A percentile compares a stretch with the other conserved stretches of the same genome.
Evolutionary conservation across 345 rosid species (phyloP).

Genomic region (Pugionium dolabratum): DNA sequence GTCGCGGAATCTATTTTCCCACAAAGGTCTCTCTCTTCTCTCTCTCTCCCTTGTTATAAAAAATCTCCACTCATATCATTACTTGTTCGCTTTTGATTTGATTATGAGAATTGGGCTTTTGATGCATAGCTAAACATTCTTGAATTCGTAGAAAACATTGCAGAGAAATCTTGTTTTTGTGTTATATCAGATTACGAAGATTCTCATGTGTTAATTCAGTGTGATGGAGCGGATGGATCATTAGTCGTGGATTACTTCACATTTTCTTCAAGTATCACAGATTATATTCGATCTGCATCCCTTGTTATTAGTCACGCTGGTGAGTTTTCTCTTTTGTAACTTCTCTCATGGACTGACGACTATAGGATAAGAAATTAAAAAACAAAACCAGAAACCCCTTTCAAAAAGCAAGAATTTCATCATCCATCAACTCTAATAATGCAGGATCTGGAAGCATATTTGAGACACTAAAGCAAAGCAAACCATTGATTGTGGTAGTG

Average conservation of each 20-base stretch:
- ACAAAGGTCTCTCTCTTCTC: slow-evolving; percentile 47
- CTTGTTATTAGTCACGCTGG: slow-evolving; percentile 95
- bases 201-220: slow-evolving; percentile 36
- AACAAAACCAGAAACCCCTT: background rate
- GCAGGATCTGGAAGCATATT: slow-evolving; percentile 97
- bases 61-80: background rate
- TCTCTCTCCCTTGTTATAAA: too few species aligned
- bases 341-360: background rate
- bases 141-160: background rate
- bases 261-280: slow-evolving; percentile 83
- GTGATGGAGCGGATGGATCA: slow-evolving; percentile 62
- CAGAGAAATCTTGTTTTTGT: background rate
- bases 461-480: slow-evolving; percentile 72
- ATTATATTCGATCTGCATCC: slow-evolving; percentile 78
- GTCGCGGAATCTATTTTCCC: slow-evolving; percentile 73
- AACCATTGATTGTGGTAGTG: slow-evolving; percentile 87
- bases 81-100: background rate
- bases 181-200: too few species aligned
- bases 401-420: background rate
- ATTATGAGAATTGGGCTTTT: background rate
- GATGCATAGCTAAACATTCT: background rate
- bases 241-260: slow-evolving; percentile 81
- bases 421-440: background rate
- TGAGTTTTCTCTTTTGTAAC: slow-evolving; percentile 23
- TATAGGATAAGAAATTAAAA: too few species aligned